Conservation (phyloP, 441 rosid species). For the Jatropha multifida region DNA sequence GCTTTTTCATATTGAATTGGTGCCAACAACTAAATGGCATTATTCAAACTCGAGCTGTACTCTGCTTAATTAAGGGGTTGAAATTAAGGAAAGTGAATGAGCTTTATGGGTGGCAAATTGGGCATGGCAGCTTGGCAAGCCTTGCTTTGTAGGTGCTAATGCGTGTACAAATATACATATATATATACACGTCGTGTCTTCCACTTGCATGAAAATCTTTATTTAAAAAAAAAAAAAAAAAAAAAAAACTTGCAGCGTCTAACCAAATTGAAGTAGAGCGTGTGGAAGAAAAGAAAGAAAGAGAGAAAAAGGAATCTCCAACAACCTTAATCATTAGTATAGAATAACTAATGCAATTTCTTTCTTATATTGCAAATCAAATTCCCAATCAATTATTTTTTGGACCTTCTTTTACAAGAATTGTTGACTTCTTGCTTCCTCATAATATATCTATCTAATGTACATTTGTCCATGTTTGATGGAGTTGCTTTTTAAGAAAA, state of each 20-base stretch:
- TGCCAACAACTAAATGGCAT: no score
- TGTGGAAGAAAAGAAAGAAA: background rate
- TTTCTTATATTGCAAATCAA: background rate
- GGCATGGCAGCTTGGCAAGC: conserved; percentile 43
- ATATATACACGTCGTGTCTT: conserved; percentile 26
- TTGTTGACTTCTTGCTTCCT: conserved; percentile 23
- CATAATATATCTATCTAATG: background rate
- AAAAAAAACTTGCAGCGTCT: background rate
- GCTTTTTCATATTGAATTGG: no score
- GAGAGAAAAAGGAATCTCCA: conserved; percentile 25
- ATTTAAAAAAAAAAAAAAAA: background rate
- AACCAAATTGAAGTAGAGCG: conserved; percentile 2
- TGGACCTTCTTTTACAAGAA: background rate
- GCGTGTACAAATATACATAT: conserved; percentile 9
- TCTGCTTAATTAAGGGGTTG: background rate
- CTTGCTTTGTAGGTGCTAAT: conserved; percentile 21
- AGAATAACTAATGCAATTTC: conserved; percentile 13
- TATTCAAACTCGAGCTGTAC: no score
- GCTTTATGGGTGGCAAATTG: conserved; percentile 15
- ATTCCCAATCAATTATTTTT: background rate
- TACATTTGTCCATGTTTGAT: background rate
- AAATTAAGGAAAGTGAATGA: no score
- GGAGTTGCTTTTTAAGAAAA: background rate
- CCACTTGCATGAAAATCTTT: conserved; percentile 27
- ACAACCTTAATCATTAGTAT: conserved; percentile 37